Percentiles rank a stretch among this genome's conserved stretches.
Evolutionary conservation across 345 rosid species (phyloP).

Genomic region (Ceriops zippeliana): DNA sequence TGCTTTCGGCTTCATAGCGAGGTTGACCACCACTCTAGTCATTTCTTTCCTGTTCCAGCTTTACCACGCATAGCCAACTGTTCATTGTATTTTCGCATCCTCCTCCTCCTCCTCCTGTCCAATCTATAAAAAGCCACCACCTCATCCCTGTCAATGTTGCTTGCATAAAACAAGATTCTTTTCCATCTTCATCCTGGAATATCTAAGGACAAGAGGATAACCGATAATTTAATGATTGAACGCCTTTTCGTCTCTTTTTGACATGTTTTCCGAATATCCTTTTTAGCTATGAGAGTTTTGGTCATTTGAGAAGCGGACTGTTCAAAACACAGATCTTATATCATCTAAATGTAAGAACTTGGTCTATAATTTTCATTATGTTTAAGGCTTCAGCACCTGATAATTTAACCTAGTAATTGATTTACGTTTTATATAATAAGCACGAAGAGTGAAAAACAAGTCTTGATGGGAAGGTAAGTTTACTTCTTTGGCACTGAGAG

Average conservation of each 20-base stretch:
- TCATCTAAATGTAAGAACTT: too few species aligned
- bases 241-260: neutral
- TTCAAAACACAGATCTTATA: too few species aligned
- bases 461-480: too few species aligned
- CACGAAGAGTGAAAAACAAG: too few species aligned
- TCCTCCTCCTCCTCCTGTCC: neutral
- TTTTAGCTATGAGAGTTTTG: too few species aligned
- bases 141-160: slow-evolving; percentile 17
- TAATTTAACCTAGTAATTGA: too few species aligned
- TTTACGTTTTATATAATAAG: too few species aligned
- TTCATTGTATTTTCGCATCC: slow-evolving; percentile 11
- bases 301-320: too few species aligned
- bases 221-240: neutral
- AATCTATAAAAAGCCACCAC: slow-evolving; percentile 6
- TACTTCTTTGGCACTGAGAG: too few species aligned
- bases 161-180: slow-evolving; percentile 2
- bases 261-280: neutral
- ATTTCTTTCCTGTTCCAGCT: slow-evolving; percentile 40
- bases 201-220: neutral
- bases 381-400: too few species aligned
- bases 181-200: neutral
- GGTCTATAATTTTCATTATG: too few species aligned
- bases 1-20: slow-evolving; percentile 34
- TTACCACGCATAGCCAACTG: slow-evolving; percentile 32
- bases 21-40: slow-evolving; percentile 31